Base-by-base conservation (phyloP, 2,329 filamentous ascomycete genomes). In the Verticillium tricorpus region DNA sequence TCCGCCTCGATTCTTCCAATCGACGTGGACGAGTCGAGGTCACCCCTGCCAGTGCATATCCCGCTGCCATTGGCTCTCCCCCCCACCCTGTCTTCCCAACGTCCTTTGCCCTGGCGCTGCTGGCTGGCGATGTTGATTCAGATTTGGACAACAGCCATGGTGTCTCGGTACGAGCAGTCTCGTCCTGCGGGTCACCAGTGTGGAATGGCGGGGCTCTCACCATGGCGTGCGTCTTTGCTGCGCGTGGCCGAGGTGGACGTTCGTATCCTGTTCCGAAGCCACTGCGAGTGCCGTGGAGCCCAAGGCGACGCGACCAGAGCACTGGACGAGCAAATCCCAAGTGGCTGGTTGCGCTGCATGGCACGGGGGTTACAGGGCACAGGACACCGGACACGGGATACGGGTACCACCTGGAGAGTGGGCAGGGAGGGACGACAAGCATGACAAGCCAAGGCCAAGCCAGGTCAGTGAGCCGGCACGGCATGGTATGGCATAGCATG, bases 331-430 rank as follows among this genome's bases (percentile, higher is more conserved):
- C 7, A n/a, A 50, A 50, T 61, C 64, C 63, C 61, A 37, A 60
- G 59, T 61, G 61, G 61, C 63, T 66, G 64, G 64, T 66, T 56
- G 54, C 55, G 50, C 63, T 34, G 45, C n/a, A 25, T 25, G 60
- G 60, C 60, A 61, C 61, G 60, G n/a, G 40, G 40, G 40, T n/a
- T n/a, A 50, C 40, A 50, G 19, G 40, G 40, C 40, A n/a, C 40
- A n/a, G 40, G 40, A 50, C 9, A 19, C 28, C 28, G 28, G 4
- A 28, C 28, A 35, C 9, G 34, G 34, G 34, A 35, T 35, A 50
- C 60, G 64, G 64, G 58, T 63, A 63, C 63, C 58, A 65, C 64
- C 60, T 63, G 62, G 62, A 54, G 39, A 40, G 50, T 6, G 40
- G 62, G 62, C 60, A 58, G 34, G 32, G 32, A 59, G 22, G 22